Conservation (phyloP, 1,284 basidiomycete species). For the Leccinum pachyderme region DNA sequence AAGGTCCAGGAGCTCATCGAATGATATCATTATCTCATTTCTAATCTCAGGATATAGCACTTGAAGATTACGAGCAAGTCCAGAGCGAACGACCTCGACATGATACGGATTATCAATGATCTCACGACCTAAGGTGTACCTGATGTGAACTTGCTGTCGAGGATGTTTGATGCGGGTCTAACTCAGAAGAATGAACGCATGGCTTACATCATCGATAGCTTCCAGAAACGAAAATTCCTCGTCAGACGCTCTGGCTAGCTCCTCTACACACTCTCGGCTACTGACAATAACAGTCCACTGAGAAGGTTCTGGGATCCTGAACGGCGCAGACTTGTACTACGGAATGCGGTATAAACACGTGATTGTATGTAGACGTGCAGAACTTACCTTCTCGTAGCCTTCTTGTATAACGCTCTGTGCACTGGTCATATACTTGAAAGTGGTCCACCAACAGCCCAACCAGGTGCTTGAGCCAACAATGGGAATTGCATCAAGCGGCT, state of each 20-base stretch:
- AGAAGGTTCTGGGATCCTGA: constrained; percentile 40
- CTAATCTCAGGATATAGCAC: constrained; percentile 26
- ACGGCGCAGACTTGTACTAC: constrained; percentile 28
- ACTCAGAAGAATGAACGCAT: neutral
- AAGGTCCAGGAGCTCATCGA: constrained; percentile 26
- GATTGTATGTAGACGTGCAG: neutral
- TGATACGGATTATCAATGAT: constrained; percentile 31
- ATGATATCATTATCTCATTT: constrained; percentile 34
- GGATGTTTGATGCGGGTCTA: neutral
- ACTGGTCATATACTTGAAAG: neutral
- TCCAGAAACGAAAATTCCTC: constrained; percentile 38
- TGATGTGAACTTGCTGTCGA: constrained; percentile 19
- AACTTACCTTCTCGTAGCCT: neutral
- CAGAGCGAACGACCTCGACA: constrained; percentile 18
- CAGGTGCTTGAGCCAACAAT: neutral
- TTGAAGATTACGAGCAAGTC: constrained; percentile 33
- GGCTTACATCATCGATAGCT: constrained; percentile 35
- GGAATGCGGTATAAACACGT: neutral
- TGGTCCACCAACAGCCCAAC: neutral
- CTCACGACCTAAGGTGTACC: constrained; percentile 30
- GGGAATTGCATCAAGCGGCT: neutral
- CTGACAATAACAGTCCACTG: constrained; percentile 43
- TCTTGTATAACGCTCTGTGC: neutral
- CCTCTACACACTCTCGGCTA: constrained; percentile 38
- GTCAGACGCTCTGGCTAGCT: constrained; percentile 40